Conservation (phyloP, 306 rosid genomes). For the Trifolium repens region DNA sequence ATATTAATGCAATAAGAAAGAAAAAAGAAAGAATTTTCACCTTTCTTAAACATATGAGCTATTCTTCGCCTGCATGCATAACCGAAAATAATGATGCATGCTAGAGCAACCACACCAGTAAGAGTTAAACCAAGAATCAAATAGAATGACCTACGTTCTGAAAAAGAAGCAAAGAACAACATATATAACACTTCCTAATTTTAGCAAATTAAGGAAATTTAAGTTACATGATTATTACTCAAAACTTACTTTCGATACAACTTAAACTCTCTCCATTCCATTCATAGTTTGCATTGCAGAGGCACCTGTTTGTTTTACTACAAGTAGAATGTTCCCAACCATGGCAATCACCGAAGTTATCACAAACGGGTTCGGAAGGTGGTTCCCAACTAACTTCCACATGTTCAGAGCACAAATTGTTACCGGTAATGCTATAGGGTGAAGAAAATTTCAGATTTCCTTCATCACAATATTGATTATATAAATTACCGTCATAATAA, state of each 20-base stretch:
- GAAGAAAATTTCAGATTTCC: neutral
- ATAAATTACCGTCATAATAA: too few relatives aligned
- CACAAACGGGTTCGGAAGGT: conserved; percentile 46
- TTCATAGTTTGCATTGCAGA: conserved; percentile 27
- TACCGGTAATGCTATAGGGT: neutral
- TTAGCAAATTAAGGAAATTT: neutral
- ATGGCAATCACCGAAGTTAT: neutral
- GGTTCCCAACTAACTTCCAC: conserved; percentile 38
- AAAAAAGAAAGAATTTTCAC: neutral
- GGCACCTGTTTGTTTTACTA: conserved; percentile 33
- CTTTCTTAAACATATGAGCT: neutral
- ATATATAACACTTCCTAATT: neutral
- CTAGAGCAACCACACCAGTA: neutral
- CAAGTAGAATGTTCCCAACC: conserved; percentile 53
- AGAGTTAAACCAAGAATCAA: conserved; percentile 6
- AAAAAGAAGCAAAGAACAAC: neutral
- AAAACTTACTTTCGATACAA: conserved; percentile 33
- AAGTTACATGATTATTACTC: neutral
- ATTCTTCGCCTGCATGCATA: neutral
- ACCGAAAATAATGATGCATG: neutral
- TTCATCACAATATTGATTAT: too few relatives aligned
- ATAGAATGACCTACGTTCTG: neutral
- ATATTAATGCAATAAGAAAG: neutral
- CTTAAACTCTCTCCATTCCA: conserved; percentile 34
- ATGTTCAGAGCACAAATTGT: neutral